Evolutionary conservation across 441 rosid species (phyloP), one percentile per base, ranked within the genome.

Genomic region (Macaranga tanarius): DNA sequence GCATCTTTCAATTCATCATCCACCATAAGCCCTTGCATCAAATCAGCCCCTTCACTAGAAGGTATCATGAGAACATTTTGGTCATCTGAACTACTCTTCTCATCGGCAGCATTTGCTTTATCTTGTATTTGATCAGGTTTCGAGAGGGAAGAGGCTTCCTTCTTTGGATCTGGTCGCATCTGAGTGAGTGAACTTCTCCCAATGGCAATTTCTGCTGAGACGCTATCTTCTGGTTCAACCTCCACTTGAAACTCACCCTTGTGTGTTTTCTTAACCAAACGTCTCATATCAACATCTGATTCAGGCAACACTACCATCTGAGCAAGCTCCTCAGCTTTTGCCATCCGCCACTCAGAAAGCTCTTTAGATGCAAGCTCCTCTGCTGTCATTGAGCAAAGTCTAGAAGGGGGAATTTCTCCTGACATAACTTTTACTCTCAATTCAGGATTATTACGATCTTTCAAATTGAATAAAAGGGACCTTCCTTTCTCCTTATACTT

Each of bases 301-400:
- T 92, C 96, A 26, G 88, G 93, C 79, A 94, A 79, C 63, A 94
- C 92, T 57, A 92, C 97, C 93, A 92, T 94, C 62, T 92, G 93
- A 54, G 99, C 99, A 82, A 94, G 78, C 81, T 92, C 94, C 71
- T 94, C 94, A 0, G 93, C 99, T 80, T 94, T 92, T 7, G 97
- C 99, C 80, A 87, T 89, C 50, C 99, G 90, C 99, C 99, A 94
- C 65, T 92, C 77, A 0, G 99, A 89, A 66, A 94, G 87, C 84
- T 94, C 97, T 85, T 90, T 79, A 20, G 97, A 94, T 63, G 98
- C 98, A 75, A 94, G 92, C 59, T 94, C 97, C 86, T 94, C 97
- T 0, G 97, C 92, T 50, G 91, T 84, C 98, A 94, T 94, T 19
- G 91, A 81, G 76, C 99, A 94, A 51, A 94, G 83, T 52, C 85